phyloP scores from a whole-genome alignment of 805 yeast genomes.

The Teunomyces atbi region DNA sequence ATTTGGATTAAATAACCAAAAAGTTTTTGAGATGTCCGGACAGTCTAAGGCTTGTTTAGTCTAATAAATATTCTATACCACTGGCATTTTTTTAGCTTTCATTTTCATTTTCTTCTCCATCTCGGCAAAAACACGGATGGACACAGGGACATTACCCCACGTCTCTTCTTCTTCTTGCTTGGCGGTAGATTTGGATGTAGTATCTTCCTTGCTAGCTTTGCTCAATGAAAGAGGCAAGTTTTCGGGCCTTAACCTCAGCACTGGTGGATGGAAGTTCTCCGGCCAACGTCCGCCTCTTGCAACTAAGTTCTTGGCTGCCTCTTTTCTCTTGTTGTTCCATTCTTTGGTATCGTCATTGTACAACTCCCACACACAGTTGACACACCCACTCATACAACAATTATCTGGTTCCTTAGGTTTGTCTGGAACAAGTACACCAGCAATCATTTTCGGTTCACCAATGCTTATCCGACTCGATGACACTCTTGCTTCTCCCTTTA shows the following conservation, averaged over 20 bases:
- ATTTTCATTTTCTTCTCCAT: slow-evolving; percentile 69
- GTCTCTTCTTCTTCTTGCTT: slow-evolving; percentile 22
- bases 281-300: slow-evolving; percentile 46
- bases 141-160: slow-evolving; percentile 62
- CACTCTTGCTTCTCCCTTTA: slow-evolving; percentile 50
- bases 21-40: neutral
- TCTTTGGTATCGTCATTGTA: slow-evolving; percentile 84
- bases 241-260: slow-evolving; percentile 24
- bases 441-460: slow-evolving; percentile 37
- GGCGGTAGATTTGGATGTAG: slow-evolving; percentile 14
- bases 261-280: slow-evolving; percentile 40
- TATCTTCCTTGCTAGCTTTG: slow-evolving; percentile 15
- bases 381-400: slow-evolving; percentile 97
- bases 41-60: neutral
- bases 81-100: slow-evolving; percentile 33
- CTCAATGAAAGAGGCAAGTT: slow-evolving; percentile 38
- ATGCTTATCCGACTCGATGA: slow-evolving; percentile 36
- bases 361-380: slow-evolving; percentile 95
- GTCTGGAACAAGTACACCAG: slow-evolving; percentile 77
- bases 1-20: slow-evolving; percentile 33
- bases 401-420: slow-evolving; percentile 89
- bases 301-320: slow-evolving; percentile 50
- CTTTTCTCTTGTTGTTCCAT: slow-evolving; percentile 62
- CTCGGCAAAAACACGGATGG: slow-evolving; percentile 78
- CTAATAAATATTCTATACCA: slow-evolving; percentile 4